phyloP scores from a whole-genome alignment of 192 early-diverging fungal genomes.

The Cladochytrium replicatum region DNA sequence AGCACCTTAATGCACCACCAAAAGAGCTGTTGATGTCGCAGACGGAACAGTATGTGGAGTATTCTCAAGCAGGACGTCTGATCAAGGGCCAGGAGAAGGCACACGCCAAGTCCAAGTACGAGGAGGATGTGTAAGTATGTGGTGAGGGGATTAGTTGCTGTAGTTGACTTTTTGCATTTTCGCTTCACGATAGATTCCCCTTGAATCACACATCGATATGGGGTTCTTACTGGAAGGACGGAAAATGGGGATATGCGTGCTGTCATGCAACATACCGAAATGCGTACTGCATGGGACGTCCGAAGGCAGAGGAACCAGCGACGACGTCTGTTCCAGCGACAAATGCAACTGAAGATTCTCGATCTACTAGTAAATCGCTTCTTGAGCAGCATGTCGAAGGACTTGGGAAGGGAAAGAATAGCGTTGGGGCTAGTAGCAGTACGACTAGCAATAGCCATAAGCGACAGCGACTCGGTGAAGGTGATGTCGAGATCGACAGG shows the following conservation, averaged over 20 bases:
- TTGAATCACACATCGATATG: constrained; percentile 83
- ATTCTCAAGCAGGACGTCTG: constrained; percentile 81
- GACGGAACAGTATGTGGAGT: constrained; percentile 93
- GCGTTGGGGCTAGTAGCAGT: neutral
- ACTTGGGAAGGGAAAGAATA: neutral
- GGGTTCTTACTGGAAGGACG: constrained; percentile 94
- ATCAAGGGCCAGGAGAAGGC: constrained; percentile 74
- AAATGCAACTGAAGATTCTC: neutral
- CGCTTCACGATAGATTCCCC: constrained; percentile 38
- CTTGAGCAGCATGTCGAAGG: constrained; percentile 19
- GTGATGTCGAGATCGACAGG: constrained; percentile 43
- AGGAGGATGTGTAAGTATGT: constrained; percentile 68
- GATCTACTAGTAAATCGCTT: constrained; percentile 12
- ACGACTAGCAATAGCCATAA: neutral
- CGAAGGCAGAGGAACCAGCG: too few relatives aligned
- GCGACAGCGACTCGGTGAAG: constrained; percentile 40
- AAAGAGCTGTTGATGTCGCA: constrained; percentile 86
- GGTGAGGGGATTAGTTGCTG: neutral
- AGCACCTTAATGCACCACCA: constrained; percentile 82
- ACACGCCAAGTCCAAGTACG: constrained; percentile 73
- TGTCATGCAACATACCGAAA: constrained; percentile 71
- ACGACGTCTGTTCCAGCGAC: too few relatives aligned
- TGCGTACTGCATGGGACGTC: constrained; percentile 86
- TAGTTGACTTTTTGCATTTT: neutral
- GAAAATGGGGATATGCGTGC: constrained; percentile 93